A percentile compares a stretch with the other conserved stretches of the same genome.
Conservation (phyloP, 495 filamentous ascomycete species). For the Lophiostoma macrostomum region DNA sequence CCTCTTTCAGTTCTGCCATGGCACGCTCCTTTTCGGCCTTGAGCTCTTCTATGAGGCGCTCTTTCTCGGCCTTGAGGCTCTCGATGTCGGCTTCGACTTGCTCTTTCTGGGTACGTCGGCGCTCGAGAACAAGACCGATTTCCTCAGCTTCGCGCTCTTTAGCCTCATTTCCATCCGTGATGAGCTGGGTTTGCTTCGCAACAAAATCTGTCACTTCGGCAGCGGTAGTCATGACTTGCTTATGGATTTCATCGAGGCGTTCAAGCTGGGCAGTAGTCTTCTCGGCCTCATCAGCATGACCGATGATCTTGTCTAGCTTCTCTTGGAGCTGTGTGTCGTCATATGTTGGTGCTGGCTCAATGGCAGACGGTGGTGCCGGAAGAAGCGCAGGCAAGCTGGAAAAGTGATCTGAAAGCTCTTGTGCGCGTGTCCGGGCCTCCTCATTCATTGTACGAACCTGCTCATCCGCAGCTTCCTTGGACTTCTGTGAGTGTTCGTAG, state of each 20-base stretch:
- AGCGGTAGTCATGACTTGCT: conserved; percentile 82
- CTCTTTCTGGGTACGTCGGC: conserved; percentile 71
- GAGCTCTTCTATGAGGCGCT: conserved; percentile 39
- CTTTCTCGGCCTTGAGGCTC: conserved; percentile 61
- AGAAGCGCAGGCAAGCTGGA: conserved; percentile 48
- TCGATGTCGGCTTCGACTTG: conserved; percentile 70
- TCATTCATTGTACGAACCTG: conserved; percentile 32
- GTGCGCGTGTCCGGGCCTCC: conserved; percentile 36
- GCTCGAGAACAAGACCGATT: conserved; percentile 74
- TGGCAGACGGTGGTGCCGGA: conserved; percentile 45
- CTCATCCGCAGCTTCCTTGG: conserved; percentile 36
- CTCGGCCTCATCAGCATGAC: conserved; percentile 50
- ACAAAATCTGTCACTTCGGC: conserved; percentile 85
- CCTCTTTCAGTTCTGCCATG: conserved; percentile 36
- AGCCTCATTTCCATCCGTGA: conserved; percentile 73
- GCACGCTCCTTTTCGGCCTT: conserved; percentile 58
- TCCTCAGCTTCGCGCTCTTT: conserved; percentile 81
- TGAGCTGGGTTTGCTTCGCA: conserved; percentile 69
- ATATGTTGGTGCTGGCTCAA: conserved; percentile 49
- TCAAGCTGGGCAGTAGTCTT: conserved; percentile 61
- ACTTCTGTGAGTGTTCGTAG: conserved; percentile 64
- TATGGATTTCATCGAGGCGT: conserved; percentile 83
- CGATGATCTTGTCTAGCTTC: conserved; percentile 82
- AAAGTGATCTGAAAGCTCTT: conserved; percentile 57
- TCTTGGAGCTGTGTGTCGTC: conserved; percentile 64